phyloP scores from a whole-genome alignment of 495 filamentous ascomycete genomes.

The Hyaloscypha bicolor region DNA sequence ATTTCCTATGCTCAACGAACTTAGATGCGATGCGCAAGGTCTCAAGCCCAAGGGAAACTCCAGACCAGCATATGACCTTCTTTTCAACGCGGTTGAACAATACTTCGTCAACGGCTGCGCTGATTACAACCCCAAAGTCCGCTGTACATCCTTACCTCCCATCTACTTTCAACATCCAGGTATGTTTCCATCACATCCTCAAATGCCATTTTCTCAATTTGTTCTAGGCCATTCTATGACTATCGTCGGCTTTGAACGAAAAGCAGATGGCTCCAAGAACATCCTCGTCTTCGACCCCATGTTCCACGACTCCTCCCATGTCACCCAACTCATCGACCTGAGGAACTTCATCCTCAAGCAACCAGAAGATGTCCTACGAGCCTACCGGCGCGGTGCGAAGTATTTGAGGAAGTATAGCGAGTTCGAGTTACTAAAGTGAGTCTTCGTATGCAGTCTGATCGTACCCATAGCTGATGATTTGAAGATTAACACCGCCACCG shows the following conservation, averaged over 20 bases:
- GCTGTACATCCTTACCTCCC: slow-evolving; percentile 71
- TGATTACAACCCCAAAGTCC: slow-evolving; percentile 53
- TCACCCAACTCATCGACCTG: slow-evolving; percentile 57
- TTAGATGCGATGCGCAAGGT: slow-evolving; percentile 55
- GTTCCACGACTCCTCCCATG: slow-evolving; percentile 68
- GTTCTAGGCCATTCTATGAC: slow-evolving; percentile 82
- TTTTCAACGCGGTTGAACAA: slow-evolving; percentile 68
- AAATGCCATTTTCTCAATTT: slow-evolving; percentile 3
- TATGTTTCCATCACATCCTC: slow-evolving; percentile 34
- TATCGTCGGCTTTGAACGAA: slow-evolving; percentile 81
- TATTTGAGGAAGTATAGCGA: slow-evolving; percentile 71
- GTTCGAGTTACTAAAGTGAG: slow-evolving; percentile 81
- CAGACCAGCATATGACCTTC: slow-evolving; percentile 31
- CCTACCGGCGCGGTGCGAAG: slow-evolving; percentile 66
- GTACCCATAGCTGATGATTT: background rate
- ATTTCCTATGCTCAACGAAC: background rate
- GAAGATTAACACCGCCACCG: slow-evolving; percentile 13
- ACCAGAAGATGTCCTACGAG: slow-evolving; percentile 62
- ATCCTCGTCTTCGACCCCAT: slow-evolving; percentile 90
- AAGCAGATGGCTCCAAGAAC: slow-evolving; percentile 63
- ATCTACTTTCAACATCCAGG: slow-evolving; percentile 90
- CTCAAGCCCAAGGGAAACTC: slow-evolving; percentile 37
- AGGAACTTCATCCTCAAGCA: slow-evolving; percentile 42
- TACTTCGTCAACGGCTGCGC: slow-evolving; percentile 67
- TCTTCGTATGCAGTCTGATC: slow-evolving; percentile 13